Evolutionary conservation across 1,284 basidiomycete genomes (phyloP).

Genomic region (Ceratobasidium sp.): DNA sequence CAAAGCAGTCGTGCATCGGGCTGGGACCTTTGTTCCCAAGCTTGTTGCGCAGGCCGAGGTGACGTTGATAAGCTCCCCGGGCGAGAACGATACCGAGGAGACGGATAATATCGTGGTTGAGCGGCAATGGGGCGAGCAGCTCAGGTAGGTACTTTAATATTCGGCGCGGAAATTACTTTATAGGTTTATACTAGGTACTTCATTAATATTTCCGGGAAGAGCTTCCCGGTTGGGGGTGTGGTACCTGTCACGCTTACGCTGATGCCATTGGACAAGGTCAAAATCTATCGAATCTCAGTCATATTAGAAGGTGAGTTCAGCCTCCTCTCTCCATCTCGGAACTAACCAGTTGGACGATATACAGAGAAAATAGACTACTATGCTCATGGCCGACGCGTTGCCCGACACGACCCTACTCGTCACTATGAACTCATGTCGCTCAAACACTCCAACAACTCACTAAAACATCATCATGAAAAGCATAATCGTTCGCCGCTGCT

Average conservation of each 20-base stretch:
- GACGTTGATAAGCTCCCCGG: constrained; percentile 74
- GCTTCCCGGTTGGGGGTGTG: constrained; percentile 86
- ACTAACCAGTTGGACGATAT: constrained; percentile 3
- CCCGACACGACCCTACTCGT: constrained; percentile 79
- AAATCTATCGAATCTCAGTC: constrained; percentile 82
- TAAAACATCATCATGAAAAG: constrained; percentile 60
- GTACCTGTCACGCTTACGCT: constrained; percentile 87
- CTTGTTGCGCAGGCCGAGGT: constrained; percentile 81
- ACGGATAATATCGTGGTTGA: constrained; percentile 88
- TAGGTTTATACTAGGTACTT: constrained; percentile 57
- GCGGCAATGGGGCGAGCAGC: constrained; percentile 91
- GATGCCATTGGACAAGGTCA: constrained; percentile 87
- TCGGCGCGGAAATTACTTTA: constrained; percentile 59
- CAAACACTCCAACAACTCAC: constrained; percentile 59
- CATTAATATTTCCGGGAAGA: constrained; percentile 84
- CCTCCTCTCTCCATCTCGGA: neutral
- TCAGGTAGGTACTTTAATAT: constrained; percentile 62
- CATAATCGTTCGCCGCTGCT: constrained; percentile 64
- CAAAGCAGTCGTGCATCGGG: constrained; percentile 86
- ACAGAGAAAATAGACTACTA: constrained; percentile 86
- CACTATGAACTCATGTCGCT: constrained; percentile 79
- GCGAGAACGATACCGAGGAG: constrained; percentile 84
- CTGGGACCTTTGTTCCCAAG: constrained; percentile 84
- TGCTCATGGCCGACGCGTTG: constrained; percentile 76
- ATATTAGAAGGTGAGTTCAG: constrained; percentile 81